These are phyloP conservation scores for Sphenostylis stenocarpa DNA, from an alignment of 306 rosid genomes.

Conservation along the genomic window DNA sequence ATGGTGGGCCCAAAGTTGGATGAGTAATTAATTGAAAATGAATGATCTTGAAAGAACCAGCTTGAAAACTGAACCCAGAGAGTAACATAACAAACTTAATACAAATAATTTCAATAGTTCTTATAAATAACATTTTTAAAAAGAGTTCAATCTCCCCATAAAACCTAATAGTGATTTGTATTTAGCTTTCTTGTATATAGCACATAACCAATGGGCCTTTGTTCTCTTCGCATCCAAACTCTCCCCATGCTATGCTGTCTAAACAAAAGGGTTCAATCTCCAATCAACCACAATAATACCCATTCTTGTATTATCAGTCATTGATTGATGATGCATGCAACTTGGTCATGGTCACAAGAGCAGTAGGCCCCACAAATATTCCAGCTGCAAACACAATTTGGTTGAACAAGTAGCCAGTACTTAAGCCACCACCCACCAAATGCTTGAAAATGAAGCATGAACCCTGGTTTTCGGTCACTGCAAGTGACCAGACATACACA, in stretches of 20 bases:
- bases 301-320: constrained; percentile 2
- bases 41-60: constrained; percentile 24
- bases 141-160: too few species aligned
- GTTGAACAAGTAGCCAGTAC: constrained; percentile 23
- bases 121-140: too few species aligned
- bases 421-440: constrained; percentile 17
- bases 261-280: constrained; percentile 17
- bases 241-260: constrained; percentile 22
- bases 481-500: constrained; percentile 14
- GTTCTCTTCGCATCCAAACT: constrained; percentile 8
- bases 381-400: background rate
- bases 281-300: constrained; percentile 13
- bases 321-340: background rate
- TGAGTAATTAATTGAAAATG: constrained; percentile 44
- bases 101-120: constrained; percentile 5
- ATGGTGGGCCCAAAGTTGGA: constrained; percentile 43
- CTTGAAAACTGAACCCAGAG: constrained; percentile 4
- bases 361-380: background rate
- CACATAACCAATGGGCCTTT: background rate
- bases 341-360: constrained; percentile 3
- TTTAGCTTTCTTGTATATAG: too few species aligned
- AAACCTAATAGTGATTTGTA: too few species aligned
- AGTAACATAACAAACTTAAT: background rate
- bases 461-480: background rate
- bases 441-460: constrained; percentile 41